Conservation (phyloP, 495 filamentous ascomycete genomes). For the Pyronema omphalodes region DNA sequence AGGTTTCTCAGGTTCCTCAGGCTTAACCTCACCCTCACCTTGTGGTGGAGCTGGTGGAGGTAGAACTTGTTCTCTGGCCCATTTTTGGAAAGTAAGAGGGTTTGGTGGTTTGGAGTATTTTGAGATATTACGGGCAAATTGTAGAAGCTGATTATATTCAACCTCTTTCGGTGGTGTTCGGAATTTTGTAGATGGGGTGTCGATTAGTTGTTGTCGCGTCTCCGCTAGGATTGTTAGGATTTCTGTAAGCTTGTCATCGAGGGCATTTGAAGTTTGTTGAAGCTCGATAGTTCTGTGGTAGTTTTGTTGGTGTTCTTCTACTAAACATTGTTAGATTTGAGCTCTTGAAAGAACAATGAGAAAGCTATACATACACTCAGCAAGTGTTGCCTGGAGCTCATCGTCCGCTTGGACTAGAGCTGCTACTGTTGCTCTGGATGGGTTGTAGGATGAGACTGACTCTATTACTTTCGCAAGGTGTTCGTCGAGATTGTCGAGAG, state of each 20-base stretch:
- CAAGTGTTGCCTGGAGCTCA: slow-evolving; percentile 39
- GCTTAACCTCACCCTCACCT: slow-evolving; percentile 12
- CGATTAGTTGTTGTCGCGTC: slow-evolving; percentile 46
- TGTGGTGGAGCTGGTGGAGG: slow-evolving; percentile 15
- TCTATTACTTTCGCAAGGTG: slow-evolving; percentile 48
- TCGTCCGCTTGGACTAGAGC: slow-evolving; percentile 51
- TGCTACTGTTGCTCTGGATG: slow-evolving; percentile 40
- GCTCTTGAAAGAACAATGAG: background rate
- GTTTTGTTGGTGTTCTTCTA: slow-evolving; percentile 51
- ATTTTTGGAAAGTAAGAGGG: slow-evolving; percentile 27
- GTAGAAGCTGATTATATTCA: slow-evolving; percentile 46
- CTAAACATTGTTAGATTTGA: slow-evolving; percentile 21
- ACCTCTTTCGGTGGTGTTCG: slow-evolving; percentile 28
- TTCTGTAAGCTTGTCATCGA: slow-evolving; percentile 44
- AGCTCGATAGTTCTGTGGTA: slow-evolving; percentile 43
- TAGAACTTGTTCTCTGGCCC: slow-evolving; percentile 11
- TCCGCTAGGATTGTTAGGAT: slow-evolving; percentile 41
- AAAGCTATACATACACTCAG: slow-evolving; percentile 32
- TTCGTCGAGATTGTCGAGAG: slow-evolving; percentile 48
- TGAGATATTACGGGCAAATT: slow-evolving; percentile 53
- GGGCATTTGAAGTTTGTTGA: slow-evolving; percentile 36
- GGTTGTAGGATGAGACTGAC: slow-evolving; percentile 62
- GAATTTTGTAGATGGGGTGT: slow-evolving; percentile 36
- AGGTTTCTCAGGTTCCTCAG: slow-evolving; percentile 6
- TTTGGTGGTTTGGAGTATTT: slow-evolving; percentile 52